A percentile compares a stretch with the other conserved stretches of the same genome.
Conservation (phyloP, 768 basidiomycete genomes). For the Trametes gibbosa region DNA sequence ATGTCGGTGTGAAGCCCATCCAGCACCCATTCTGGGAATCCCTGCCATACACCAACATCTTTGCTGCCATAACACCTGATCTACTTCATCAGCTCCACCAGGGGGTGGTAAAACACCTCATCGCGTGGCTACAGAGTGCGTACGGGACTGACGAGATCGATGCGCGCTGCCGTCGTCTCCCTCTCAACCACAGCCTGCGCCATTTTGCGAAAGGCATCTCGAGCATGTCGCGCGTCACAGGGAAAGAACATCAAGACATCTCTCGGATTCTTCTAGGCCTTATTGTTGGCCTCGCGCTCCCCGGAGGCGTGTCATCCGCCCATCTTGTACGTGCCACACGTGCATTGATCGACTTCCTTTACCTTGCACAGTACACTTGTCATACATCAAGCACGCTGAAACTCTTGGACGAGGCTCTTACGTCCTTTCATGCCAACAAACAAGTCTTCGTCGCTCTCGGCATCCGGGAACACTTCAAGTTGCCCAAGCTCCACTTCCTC, state of each 20-base stretch:
- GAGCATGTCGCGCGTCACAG: conserved; percentile 40
- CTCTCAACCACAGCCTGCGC: conserved; percentile 34
- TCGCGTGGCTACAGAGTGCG: conserved; percentile 23
- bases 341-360: conserved; percentile 10
- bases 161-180: conserved; percentile 30
- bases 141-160: conserved; percentile 34
- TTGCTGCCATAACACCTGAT: conserved; percentile 35
- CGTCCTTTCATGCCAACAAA: conserved; percentile 36
- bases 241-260: conserved; percentile 38
- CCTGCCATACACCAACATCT: conserved; percentile 41
- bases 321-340: conserved; percentile 24
- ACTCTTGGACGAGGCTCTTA: background rate
- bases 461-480: conserved; percentile 23
- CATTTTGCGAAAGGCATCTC: conserved; percentile 38
- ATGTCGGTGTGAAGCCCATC: conserved; percentile 5
- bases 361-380: conserved; percentile 23
- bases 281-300: conserved; percentile 18
- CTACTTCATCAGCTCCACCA: conserved; percentile 49
- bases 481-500: conserved; percentile 29
- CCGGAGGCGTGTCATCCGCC: background rate
- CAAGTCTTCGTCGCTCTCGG: conserved; percentile 35
- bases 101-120: conserved; percentile 43
- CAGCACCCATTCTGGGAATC: conserved; percentile 36
- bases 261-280: conserved; percentile 28
- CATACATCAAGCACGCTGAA: background rate